These are phyloP conservation scores for Coprinopsis cinerea DNA, from an alignment of 768 basidiomycete species.

Conservation along the genomic window DNA sequence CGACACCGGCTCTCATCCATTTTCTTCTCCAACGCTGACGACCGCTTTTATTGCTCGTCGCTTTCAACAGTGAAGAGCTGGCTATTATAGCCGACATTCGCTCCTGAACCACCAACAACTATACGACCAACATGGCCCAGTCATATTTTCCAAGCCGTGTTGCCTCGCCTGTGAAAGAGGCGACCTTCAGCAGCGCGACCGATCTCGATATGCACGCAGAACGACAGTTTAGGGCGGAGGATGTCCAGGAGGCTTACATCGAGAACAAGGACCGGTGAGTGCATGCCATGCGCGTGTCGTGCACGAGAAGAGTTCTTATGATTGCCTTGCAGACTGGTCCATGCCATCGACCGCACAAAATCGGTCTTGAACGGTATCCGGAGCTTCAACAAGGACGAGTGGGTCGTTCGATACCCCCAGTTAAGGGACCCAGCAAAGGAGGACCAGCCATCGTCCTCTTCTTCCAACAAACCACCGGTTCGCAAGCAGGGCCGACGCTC, in stretches of 20 bases:
- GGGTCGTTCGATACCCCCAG: slow-evolving; percentile 87
- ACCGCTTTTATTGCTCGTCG: no score
- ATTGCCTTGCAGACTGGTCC: slow-evolving; percentile 51
- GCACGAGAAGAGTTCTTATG: slow-evolving; percentile 7
- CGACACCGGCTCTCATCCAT: no score
- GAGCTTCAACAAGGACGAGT: slow-evolving; percentile 78
- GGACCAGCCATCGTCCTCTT: slow-evolving; percentile 13
- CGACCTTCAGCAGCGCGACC: slow-evolving; percentile 21
- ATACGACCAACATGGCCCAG: slow-evolving; percentile 32
- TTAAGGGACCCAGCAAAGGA: slow-evolving; percentile 41
- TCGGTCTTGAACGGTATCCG: slow-evolving; percentile 63
- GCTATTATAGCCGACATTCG: background rate
- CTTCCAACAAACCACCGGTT: slow-evolving; percentile 13
- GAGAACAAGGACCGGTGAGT: slow-evolving; percentile 70
- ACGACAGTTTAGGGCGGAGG: slow-evolving; percentile 53
- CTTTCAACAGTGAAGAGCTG: background rate
- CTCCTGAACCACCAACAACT: background rate
- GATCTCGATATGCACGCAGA: slow-evolving; percentile 26
- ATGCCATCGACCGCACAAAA: slow-evolving; percentile 71
- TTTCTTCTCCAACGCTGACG: no score
- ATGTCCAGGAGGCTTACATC: slow-evolving; percentile 72
- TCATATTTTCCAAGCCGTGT: slow-evolving; percentile 31
- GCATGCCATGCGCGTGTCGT: slow-evolving; percentile 9
- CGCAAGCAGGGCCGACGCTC: slow-evolving; percentile 52
- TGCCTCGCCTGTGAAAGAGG: slow-evolving; percentile 28